These are phyloP conservation scores for Pythium periplocum DNA, from an alignment of 352 stramenopile genomes.

Conservation along the genomic window DNA sequence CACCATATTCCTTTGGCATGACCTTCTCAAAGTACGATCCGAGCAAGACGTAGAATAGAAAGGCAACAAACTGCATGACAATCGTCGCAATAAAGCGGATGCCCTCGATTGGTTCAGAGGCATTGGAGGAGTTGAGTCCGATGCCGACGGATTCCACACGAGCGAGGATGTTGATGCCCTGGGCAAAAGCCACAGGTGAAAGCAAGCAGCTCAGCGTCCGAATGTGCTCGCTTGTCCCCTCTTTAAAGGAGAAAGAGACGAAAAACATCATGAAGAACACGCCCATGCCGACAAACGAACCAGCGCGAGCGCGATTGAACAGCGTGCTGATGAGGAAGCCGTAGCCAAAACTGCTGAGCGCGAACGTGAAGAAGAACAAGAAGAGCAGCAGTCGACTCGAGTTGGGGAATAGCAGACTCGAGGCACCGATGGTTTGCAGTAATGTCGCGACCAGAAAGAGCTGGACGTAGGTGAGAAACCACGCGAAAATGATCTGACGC, in stretches of 20 bases:
- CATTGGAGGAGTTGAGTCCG: constrained; percentile 37
- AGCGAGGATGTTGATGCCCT: constrained; percentile 61
- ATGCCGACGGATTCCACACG: constrained; percentile 46
- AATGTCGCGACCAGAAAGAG: constrained; percentile 43
- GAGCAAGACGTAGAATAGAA: constrained; percentile 79
- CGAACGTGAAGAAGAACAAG: constrained; percentile 72
- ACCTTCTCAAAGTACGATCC: constrained; percentile 90
- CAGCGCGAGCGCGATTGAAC: constrained; percentile 48
- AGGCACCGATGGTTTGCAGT: constrained; percentile 35
- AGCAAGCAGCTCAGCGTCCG: constrained; percentile 40
- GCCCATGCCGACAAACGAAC: constrained; percentile 66
- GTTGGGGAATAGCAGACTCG: constrained; percentile 37
- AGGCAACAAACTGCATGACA: constrained; percentile 87
- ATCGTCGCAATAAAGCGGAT: constrained; percentile 64
- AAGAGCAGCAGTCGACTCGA: constrained; percentile 40
- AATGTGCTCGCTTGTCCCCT: constrained; percentile 23
- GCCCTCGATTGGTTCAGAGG: constrained; percentile 25
- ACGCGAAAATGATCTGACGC: constrained; percentile 37
- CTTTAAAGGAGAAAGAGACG: constrained; percentile 69
- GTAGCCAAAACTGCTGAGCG: constrained; percentile 71
- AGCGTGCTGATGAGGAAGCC: constrained; percentile 68
- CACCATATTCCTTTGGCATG: constrained; percentile 91
- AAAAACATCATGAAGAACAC: constrained; percentile 81
- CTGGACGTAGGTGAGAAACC: constrained; percentile 77
- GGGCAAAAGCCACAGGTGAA: constrained; percentile 62